Base-by-base conservation (phyloP, 495 filamentous ascomycete genomes). In the Achaetomiella virescens region DNA sequence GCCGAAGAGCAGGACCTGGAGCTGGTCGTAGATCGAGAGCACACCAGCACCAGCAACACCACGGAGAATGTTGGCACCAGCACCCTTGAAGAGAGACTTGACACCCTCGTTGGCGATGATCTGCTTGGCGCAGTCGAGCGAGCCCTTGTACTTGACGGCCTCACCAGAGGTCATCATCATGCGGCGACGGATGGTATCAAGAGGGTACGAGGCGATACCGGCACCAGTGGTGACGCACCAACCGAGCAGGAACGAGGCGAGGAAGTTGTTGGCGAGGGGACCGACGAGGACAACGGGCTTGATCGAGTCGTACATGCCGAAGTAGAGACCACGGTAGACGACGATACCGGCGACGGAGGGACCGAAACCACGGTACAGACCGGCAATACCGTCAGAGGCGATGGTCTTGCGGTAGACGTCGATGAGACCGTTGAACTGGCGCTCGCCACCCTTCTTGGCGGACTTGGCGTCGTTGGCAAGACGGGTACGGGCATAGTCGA, bases 321-420 rank as follows among this genome's bases (percentile, higher is more conserved):
- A 98, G 90, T 98, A 98, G 64, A 98, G 90, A 95, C 93, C 93
- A 89, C 93, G 95, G 88, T 98, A 98, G 77, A 98, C 95, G 73
- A 97, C 76, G 75, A 98, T 98, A 83, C 93, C 93, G 76, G 85
- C 81, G 70, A 98, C 93, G 66, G 95, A 98, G 73, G 95, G 95
- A 81, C 89, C 89, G 88, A 98, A 98, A 83, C 93, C 93, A 91
- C 93, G 93, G 88, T 98, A 98, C 70, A 98, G 90, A 91, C 95
- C 93, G 71, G 85, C 85, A 76, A 98, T 82, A 92, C 93, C 93
- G 74, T 98, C 93, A 69, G 88, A 85, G 61, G 95, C 93, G 64
- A 97, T 83, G 72, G 93, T 98, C 92, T 98, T 98, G 85, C 90
- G 90, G 90, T 98, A 98, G 76, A 98, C 93, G 70, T 98, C 93